Evolutionary conservation across 331 rosid genomes (phyloP).

Genomic region (Cydonia oblonga): DNA sequence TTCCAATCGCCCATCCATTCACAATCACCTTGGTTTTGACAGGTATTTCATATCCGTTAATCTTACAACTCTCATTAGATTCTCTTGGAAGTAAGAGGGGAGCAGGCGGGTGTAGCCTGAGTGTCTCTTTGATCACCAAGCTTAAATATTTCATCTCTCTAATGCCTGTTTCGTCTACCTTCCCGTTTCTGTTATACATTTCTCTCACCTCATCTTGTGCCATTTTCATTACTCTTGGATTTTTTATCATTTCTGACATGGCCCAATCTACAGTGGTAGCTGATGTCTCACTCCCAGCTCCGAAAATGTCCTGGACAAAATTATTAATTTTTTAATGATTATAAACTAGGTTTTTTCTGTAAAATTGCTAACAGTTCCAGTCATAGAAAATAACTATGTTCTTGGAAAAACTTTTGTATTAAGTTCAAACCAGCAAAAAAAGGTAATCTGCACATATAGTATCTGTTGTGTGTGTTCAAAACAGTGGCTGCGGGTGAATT

Average conservation of each 20-base stretch:
- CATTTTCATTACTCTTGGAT: slow-evolving; percentile 3
- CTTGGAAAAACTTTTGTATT: too few species aligned
- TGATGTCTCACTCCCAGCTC: slow-evolving; percentile 27
- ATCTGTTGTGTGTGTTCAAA: too few species aligned
- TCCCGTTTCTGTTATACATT: background rate
- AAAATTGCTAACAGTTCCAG: too few species aligned
- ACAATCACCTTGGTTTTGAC: slow-evolving; percentile 6
- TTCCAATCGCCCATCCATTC: slow-evolving; percentile 25
- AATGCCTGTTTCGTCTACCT: slow-evolving; percentile 10
- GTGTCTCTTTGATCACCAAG: slow-evolving; percentile 16
- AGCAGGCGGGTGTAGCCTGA: slow-evolving; percentile 15
- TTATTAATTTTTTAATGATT: background rate
- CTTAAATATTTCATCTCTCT: slow-evolving; percentile 15
- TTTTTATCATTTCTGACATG: slow-evolving; percentile 23
- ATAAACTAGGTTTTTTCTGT: background rate
- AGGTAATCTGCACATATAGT: too few species aligned
- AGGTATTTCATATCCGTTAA: slow-evolving; percentile 15
- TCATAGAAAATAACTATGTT: too few species aligned
- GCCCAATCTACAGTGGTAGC: slow-evolving; percentile 15
- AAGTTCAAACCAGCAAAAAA: too few species aligned
- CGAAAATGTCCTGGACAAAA: slow-evolving; percentile 18
- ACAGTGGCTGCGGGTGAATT: too few species aligned
- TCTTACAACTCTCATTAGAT: slow-evolving; percentile 1
- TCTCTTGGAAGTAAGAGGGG: slow-evolving; percentile 25
- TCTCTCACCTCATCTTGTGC: slow-evolving; percentile 26